Base-by-base conservation (phyloP, 1,284 basidiomycete species). In the Pseudozyma pruni region DNA sequence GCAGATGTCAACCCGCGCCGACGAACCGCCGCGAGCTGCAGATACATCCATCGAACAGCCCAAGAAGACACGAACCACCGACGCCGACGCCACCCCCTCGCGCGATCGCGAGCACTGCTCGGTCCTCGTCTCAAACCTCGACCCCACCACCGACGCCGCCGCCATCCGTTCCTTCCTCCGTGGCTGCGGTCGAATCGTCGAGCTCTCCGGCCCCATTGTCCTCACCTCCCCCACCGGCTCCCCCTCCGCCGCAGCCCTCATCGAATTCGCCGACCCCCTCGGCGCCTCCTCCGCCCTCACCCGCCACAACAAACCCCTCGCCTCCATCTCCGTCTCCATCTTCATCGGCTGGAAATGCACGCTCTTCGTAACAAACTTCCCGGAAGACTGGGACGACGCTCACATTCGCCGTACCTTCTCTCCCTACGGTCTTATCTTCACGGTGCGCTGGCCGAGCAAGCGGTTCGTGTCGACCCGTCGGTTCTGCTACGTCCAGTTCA, bases 361-460 rank as follows among this genome's bases (percentile, higher is more conserved):
- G 2, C 84, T 98, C 4, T 99, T 94, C 83, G 90, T 98, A 39
- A 97, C 96, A 13, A 99, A 98, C 83, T 98, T 98, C 84, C 90
- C 93, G 0, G 91, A 92, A 78, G 86, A 87, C 14, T 87, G 87
- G n/a, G 92, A 95, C 74, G 94, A 98, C 81, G 47, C 85, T 0
- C 42, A 85, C 2, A 87, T 98, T 44, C 86, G 93, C 31, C 84
- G 87, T 38, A 81, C 94, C 8, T 97, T 98, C 80, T 86, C 48
- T 0, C 69, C 94, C 90, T 94, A 91, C 83, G 96, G 96, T 1
- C 87, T 86, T 6, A 88, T 99, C 47, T 92, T 98, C 60, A 93
- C 96, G 70, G 91, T 94, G 13, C 90, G 96, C 17, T 98, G 95
- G 96, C 96, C 96, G 7, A 96, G 93, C 84, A 94, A 94, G 81